Base-by-base conservation (phyloP, 306 rosid genomes). In the Medicago arabica region DNA sequence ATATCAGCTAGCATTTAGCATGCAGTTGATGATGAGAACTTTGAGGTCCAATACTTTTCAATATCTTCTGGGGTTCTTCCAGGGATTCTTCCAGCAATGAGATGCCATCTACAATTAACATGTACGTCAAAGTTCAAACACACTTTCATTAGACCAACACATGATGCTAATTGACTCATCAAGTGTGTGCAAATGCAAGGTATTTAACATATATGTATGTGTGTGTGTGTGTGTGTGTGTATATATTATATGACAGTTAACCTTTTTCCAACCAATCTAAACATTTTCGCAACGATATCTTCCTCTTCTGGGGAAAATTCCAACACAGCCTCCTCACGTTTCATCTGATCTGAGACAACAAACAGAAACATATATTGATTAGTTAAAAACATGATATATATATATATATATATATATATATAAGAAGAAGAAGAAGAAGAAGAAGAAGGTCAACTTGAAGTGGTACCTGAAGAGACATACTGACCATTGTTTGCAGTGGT, bases 221-320 rank as follows among this genome's bases (percentile, higher is more conserved):
- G n/a, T n/a, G n/a, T n/a, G n/a, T n/a, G n/a, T n/a, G n/a, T n/a
- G n/a, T n/a, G n/a, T n/a, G n/a, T n/a, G n/a, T n/a, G n/a, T n/a
- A n/a, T n/a, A n/a, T n/a, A n/a, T n/a, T n/a, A n/a, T n/a, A n/a
- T n/a, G n/a, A n/a, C n/a, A n/a, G n/a, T n/a, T n/a, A 9, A 65
- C 70, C 70, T 65, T 10, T 65, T 65, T 40, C 70, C 70, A 10
- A 65, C 70, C 70, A 65, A 39, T 65, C 70, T 65, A 65, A 65
- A 65, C 70, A 65, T 65, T 65, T 40, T 65, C 18, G 51, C 70
- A 65, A 65, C 51, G 0, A 65, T 65, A 65, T 65, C 70, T 40
- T 65, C 70, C 49, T 65, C 70, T 65, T 65, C 70, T 2, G 70
- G 70, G 9, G 70, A 65, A 1, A 65, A 11, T 18, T 65, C 70